Base-by-base conservation (phyloP, 78 protist genomes). In the Dictyostelium capitatum region DNA sequence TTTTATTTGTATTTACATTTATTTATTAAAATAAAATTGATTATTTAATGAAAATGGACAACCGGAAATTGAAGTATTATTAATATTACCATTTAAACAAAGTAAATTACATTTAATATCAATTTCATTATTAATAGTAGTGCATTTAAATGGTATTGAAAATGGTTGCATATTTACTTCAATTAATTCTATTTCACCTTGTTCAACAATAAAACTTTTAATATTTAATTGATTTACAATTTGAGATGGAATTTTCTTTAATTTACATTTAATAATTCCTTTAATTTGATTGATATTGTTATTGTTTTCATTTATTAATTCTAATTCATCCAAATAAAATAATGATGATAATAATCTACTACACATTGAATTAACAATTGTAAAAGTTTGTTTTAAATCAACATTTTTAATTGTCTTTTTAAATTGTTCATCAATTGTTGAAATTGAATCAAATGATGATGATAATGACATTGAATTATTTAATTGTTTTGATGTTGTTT, bases 31-130 rank as follows among this genome's bases (percentile, higher is more conserved):
- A 62, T 62, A 62, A 25, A 62, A 62, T 62, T 62, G n/a, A 62
- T 67, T 67, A 32, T 32, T 67, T 75, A 75, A 50, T 12, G 48
- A 14, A 25, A 75, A 48, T 12, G 81, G 81, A 50, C 64, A 75
- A 75, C 81, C 81, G 0, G 81, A 75, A n/a, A 75, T 75, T 15
- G 81, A 75, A 5, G 81, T 75, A 48, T 48, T 48, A 48, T 75
- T 75, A 43, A 23, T 15, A 10, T 37, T 37, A 19, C 47, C 20
- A 48, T 75, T 75, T 10, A 41, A 15, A 75, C 64, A 53, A 41
- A 41, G 25, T 17, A 75, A 25, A 41, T 43, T 48, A 75, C 81
- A 75, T 75, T 75, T 75, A 23, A 75, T 75, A 48, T 75, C 81
- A 17, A 72, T 43, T 72, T 32, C 54, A 43, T 72, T 32, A n/a